Percentiles rank a stretch among this genome's conserved stretches.
Evolutionary conservation across 768 basidiomycete species (phyloP).

Genomic region (Hortiboletus flavorubellus): DNA sequence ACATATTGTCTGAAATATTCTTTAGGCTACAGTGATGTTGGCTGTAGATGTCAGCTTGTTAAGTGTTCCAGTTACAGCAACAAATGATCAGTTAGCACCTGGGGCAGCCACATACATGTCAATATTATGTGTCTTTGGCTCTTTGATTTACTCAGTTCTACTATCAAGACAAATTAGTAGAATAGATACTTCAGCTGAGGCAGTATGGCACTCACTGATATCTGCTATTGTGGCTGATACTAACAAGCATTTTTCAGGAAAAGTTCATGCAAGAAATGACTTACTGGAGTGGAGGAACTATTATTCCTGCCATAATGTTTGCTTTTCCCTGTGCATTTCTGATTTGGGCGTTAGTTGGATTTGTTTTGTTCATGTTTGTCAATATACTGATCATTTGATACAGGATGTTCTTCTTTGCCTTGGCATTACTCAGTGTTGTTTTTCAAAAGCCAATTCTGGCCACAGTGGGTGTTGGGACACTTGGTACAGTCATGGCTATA

Average conservation of each 20-base stretch:
- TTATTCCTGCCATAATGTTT: not conserved
- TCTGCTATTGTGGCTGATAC: not conserved
- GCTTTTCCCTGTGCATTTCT: not conserved
- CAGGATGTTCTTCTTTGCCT: not conserved
- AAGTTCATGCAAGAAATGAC: not conserved
- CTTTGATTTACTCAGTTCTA: not conserved
- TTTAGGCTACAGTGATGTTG: conserved; percentile 1
- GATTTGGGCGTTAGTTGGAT: not conserved
- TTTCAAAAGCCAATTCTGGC: not conserved
- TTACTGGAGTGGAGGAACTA: not conserved
- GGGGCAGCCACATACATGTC: not conserved
- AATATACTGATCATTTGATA: not conserved
- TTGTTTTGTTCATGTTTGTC: not conserved
- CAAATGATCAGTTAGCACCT: no score
- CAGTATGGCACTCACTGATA: not conserved
- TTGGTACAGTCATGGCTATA: not conserved
- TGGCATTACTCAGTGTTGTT: not conserved
- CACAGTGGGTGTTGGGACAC: not conserved
- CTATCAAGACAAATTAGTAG: not conserved
- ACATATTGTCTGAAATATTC: not conserved
- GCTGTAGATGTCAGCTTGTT: not conserved
- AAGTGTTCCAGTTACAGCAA: not conserved
- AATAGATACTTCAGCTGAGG: not conserved
- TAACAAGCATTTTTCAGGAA: not conserved
- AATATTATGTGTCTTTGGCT: not conserved